These are phyloP conservation scores for Friedmanniomyces endolithicus DNA, from an alignment of 495 filamentous ascomycete genomes.

Conservation along the genomic window DNA sequence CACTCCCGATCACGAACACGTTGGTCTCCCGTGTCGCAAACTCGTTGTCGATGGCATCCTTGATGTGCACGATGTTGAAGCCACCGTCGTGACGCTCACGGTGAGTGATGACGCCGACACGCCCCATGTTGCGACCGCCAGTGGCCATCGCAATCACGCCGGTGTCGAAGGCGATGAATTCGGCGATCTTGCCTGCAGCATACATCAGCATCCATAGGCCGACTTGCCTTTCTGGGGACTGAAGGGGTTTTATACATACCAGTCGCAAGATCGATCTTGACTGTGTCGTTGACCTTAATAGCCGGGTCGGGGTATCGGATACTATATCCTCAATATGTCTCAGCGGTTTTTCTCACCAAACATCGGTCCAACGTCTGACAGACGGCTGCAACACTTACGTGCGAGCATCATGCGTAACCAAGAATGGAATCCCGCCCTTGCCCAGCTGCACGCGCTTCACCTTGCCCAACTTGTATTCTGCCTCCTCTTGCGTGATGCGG, in stretches of 20 bases:
- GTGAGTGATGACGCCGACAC: slow-evolving; percentile 99
- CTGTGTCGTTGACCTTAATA: slow-evolving; percentile 99
- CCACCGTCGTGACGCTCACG: slow-evolving; percentile 99
- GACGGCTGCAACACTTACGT: slow-evolving; percentile 85
- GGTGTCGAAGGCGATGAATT: slow-evolving; percentile 95
- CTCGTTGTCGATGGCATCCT: slow-evolving; percentile 98
- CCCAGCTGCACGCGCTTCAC: slow-evolving; percentile 98
- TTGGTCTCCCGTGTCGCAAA: slow-evolving; percentile 98
- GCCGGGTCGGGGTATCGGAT: slow-evolving; percentile 97
- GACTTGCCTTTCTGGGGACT: background rate
- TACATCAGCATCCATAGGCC: background rate
- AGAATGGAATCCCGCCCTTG: slow-evolving; percentile 99
- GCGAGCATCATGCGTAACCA: slow-evolving; percentile 99
- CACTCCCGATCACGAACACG: slow-evolving; percentile 93
- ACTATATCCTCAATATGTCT: slow-evolving; percentile 38
- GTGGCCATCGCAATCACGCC: slow-evolving; percentile 95
- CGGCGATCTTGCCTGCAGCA: slow-evolving; percentile 56
- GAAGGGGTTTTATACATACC: slow-evolving; percentile 34
- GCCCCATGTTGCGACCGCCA: slow-evolving; percentile 99
- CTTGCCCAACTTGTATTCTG: slow-evolving; percentile 98
- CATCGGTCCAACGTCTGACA: slow-evolving; percentile 99
- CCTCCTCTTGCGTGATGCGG: slow-evolving; percentile 95
- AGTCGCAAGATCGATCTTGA: slow-evolving; percentile 93
- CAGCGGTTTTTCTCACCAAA: slow-evolving; percentile 56
- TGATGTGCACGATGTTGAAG: slow-evolving; percentile 99